These are phyloP conservation scores for Cladophialophora bantiana DNA, from an alignment of 2,329 filamentous ascomycete genomes.

Conservation along the genomic window DNA sequence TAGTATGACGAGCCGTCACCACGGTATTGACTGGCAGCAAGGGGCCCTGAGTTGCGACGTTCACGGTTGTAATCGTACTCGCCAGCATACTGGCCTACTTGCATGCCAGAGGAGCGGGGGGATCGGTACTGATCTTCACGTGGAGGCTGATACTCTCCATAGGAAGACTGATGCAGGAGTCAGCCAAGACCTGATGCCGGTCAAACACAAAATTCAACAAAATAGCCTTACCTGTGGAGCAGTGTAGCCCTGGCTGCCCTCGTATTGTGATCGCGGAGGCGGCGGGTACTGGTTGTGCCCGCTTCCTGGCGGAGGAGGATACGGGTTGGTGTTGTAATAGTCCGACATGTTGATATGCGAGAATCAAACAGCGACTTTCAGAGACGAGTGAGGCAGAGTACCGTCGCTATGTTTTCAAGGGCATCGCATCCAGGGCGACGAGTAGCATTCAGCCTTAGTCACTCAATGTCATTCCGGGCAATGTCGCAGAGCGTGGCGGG, in stretches of 20 bases:
- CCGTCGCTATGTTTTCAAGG: slow-evolving; percentile 6
- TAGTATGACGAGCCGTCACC: slow-evolving; percentile 32
- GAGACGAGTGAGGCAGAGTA: slow-evolving; percentile 4
- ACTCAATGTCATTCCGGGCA: background rate
- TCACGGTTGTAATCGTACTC: slow-evolving; percentile 29
- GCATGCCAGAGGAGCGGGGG: slow-evolving; percentile 34
- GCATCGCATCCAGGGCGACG: background rate
- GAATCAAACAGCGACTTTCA: background rate
- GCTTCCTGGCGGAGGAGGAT: slow-evolving; percentile 29
- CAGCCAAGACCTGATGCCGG: background rate
- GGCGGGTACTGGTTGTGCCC: slow-evolving; percentile 27
- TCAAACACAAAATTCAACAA: background rate
- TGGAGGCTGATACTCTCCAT: slow-evolving; percentile 35
- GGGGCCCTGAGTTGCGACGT: slow-evolving; percentile 34
- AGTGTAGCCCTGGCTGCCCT: slow-evolving; percentile 27
- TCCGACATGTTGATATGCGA: slow-evolving; percentile 26
- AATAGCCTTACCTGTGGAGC: slow-evolving; percentile 24
- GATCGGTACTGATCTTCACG: slow-evolving; percentile 36
- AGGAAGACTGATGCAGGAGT: slow-evolving; percentile 18
- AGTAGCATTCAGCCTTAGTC: background rate
- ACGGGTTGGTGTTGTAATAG: slow-evolving; percentile 29
- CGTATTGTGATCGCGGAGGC: slow-evolving; percentile 23
- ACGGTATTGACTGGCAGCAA: slow-evolving; percentile 33
- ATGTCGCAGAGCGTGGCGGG: background rate
- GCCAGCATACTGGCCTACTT: slow-evolving; percentile 34